Evolutionary conservation across 2,329 filamentous ascomycete genomes (phyloP).

Genomic region (Aspergillus cejpii): DNA sequence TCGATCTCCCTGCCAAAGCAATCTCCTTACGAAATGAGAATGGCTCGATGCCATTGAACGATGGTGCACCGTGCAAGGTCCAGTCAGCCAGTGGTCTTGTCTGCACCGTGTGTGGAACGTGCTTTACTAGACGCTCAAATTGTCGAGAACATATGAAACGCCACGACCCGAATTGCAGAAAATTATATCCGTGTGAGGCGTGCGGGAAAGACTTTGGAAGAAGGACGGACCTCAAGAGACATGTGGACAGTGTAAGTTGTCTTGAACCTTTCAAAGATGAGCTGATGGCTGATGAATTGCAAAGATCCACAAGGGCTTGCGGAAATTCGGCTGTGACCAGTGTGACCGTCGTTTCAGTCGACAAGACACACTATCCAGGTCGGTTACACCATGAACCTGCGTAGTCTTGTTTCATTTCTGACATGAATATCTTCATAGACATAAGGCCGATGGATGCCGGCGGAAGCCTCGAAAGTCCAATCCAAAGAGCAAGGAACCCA

Average conservation of each 20-base stretch:
- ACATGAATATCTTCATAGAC: constrained; percentile 7
- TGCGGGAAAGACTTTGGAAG: constrained; percentile 74
- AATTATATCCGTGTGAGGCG: constrained; percentile 62
- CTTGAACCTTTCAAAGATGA: not conserved
- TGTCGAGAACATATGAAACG: constrained; percentile 80
- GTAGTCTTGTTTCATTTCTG: not conserved
- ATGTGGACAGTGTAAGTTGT: constrained; percentile 47
- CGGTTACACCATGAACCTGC: constrained; percentile 22
- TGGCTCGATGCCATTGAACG: constrained; percentile 2
- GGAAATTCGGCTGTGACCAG: constrained; percentile 62
- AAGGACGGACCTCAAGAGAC: constrained; percentile 66
- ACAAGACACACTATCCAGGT: constrained; percentile 78
- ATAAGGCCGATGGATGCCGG: constrained; percentile 15
- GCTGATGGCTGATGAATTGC: constrained; percentile 43
- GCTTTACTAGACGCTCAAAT: constrained; percentile 79
- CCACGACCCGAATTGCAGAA: constrained; percentile 66
- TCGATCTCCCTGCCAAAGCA: constrained; percentile 5
- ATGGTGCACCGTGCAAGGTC: constrained; percentile 16
- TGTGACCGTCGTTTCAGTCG: constrained; percentile 68
- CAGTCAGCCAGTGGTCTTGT: constrained; percentile 56
- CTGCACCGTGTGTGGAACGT: constrained; percentile 68
- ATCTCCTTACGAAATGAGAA: constrained; percentile 9
- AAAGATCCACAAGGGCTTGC: constrained; percentile 66
- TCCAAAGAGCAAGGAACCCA: not conserved
- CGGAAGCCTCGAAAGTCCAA: constrained; percentile 5